Conservation (phyloP, 148 eudicot species). For the Vaccinium macrocarpon region DNA sequence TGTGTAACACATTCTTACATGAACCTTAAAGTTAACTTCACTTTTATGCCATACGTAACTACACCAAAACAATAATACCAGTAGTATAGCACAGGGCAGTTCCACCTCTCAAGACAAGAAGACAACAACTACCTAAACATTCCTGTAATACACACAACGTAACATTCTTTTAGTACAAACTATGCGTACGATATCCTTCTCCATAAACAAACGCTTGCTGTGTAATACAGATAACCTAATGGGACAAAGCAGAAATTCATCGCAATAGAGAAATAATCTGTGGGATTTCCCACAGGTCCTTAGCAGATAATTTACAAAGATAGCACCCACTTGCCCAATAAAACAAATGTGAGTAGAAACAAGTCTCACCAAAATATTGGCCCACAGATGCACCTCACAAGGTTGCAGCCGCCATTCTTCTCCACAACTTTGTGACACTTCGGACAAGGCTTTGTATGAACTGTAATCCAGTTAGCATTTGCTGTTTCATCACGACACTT, state of each 20-base stretch:
- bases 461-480: constrained; percentile 62
- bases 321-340: background rate
- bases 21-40: background rate
- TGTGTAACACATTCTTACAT: background rate
- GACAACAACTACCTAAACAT: background rate
- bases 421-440: constrained; percentile 68
- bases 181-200: too few relatives aligned
- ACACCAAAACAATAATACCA: background rate
- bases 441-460: constrained; percentile 65
- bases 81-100: too few relatives aligned
- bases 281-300: background rate
- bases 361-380: constrained; percentile 57
- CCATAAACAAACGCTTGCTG: background rate
- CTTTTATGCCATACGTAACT: background rate
- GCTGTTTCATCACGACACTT: constrained; percentile 46
- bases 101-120: background rate
- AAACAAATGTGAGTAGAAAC: constrained; percentile 4
- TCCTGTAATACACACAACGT: too few relatives aligned
- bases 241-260: background rate
- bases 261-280: background rate
- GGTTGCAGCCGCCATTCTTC: constrained; percentile 80
- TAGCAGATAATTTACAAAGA: background rate
- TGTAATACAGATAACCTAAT: background rate
- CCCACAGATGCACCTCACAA: constrained; percentile 64
- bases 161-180: too few relatives aligned